A percentile compares a stretch with the other conserved stretches of the same genome.
Evolutionary conservation across 305 asterid genomes (phyloP).

Genomic region (Ilex paraguariensis): DNA sequence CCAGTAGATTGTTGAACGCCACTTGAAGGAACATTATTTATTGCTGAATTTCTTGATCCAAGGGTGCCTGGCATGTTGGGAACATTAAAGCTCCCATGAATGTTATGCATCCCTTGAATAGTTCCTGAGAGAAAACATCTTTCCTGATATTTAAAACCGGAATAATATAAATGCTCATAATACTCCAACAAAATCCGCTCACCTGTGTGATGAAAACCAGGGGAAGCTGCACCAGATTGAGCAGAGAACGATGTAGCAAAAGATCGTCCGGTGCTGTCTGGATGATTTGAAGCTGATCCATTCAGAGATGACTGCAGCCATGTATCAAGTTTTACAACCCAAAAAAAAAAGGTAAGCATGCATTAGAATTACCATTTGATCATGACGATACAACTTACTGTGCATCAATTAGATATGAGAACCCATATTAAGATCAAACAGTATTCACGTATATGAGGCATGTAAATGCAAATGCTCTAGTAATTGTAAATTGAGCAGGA

Average conservation of each 20-base stretch:
- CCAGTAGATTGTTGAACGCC: conserved; percentile 78
- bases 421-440: not conserved
- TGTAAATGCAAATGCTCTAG: no score
- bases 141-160: not conserved
- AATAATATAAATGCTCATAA: no score
- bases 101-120: conserved; percentile 71
- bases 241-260: conserved; percentile 56
- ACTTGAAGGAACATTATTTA: conserved; percentile 58
- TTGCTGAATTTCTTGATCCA: conserved; percentile 66
- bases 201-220: conserved; percentile 68
- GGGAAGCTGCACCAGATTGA: conserved; percentile 68
- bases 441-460: not conserved
- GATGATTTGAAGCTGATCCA: conserved; percentile 66
- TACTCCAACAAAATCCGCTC: conserved; percentile 3
- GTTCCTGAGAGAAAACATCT: conserved; percentile 24
- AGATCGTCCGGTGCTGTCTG: conserved; percentile 60
- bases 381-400: not conserved
- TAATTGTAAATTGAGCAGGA: no score
- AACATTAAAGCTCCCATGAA: conserved; percentile 65
- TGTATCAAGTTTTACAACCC: not conserved
- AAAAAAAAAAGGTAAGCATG: not conserved
- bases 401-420: not conserved
- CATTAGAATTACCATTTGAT: no score
- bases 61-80: conserved; percentile 63
- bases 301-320: conserved; percentile 54